Conservation (phyloP, 2,329 filamentous ascomycete species). For the Sarocladiaceae sp. region DNA sequence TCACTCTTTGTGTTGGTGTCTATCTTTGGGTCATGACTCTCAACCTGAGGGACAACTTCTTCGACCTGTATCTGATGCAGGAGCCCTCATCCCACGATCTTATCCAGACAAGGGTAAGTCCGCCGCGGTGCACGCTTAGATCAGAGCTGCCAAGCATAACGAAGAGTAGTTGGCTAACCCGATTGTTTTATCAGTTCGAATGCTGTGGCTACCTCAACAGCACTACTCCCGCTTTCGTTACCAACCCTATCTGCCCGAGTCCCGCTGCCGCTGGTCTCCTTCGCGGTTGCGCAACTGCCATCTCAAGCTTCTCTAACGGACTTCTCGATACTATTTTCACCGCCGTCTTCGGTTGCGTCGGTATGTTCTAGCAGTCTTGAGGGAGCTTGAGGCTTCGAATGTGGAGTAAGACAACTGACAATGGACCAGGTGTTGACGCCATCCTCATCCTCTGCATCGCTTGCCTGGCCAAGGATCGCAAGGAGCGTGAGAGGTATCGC, state of each 20-base stretch:
- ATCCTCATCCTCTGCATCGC: slow-evolving; percentile 66
- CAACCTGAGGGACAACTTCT: slow-evolving; percentile 59
- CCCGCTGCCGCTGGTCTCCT: slow-evolving; percentile 66
- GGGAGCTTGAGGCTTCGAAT: not conserved
- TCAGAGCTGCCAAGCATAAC: not conserved
- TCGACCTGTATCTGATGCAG: slow-evolving; percentile 56
- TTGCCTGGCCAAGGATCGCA: slow-evolving; percentile 75
- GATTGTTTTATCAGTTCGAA: slow-evolving; percentile 52
- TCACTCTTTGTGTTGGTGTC: slow-evolving; percentile 63
- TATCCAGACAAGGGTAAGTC: slow-evolving; percentile 63
- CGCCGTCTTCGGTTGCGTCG: slow-evolving; percentile 74
- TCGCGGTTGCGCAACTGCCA: slow-evolving; percentile 63
- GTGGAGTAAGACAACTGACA: not conserved
- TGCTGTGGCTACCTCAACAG: slow-evolving; percentile 79
- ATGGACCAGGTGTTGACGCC: slow-evolving; percentile 56
- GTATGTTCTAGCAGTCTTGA: slow-evolving; percentile 29
- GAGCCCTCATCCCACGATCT: slow-evolving; percentile 56
- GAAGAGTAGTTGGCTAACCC: not conserved
- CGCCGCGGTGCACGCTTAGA: no score
- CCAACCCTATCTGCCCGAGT: slow-evolving; percentile 63
- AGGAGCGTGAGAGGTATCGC: slow-evolving; percentile 73
- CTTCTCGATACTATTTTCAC: slow-evolving; percentile 77
- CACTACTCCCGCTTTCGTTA: slow-evolving; percentile 67
- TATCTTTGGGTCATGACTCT: slow-evolving; percentile 72
- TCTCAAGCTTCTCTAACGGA: slow-evolving; percentile 64